Evolutionary conservation across 352 stramenopile genomes (phyloP).

Genomic region (Globisporangium splendens): DNA sequence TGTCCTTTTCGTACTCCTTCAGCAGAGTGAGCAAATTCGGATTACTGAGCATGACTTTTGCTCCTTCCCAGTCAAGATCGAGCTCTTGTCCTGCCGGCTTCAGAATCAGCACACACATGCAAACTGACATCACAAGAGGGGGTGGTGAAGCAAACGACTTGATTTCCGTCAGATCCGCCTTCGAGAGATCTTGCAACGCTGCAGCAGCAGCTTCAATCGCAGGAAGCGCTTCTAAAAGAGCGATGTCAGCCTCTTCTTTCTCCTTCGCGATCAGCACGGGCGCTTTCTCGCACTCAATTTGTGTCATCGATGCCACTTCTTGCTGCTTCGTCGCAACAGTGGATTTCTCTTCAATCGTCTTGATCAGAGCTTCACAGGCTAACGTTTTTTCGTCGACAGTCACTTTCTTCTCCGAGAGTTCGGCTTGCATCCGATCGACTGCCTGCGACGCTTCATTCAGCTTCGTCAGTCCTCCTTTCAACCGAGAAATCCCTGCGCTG

Average conservation of each 20-base stretch:
- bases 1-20: conserved; percentile 96
- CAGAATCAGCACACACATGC: conserved; percentile 89
- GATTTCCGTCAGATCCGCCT: conserved; percentile 94
- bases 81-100: conserved; percentile 91
- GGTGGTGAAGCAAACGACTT: conserved; percentile 95
- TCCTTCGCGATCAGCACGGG: conserved; percentile 89
- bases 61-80: conserved; percentile 91
- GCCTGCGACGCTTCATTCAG: conserved; percentile 91
- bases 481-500: conserved; percentile 82
- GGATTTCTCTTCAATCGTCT: conserved; percentile 93
- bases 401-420: conserved; percentile 93
- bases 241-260: conserved; percentile 92
- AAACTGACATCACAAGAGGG: conserved; percentile 91
- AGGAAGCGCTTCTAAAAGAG: conserved; percentile 90
- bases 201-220: conserved; percentile 91
- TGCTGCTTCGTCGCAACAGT: conserved; percentile 90
- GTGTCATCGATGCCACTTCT: conserved; percentile 86
- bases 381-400: conserved; percentile 95
- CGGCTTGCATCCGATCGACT: conserved; percentile 93
- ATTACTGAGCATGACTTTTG: conserved; percentile 95
- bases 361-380: conserved; percentile 91
- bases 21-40: conserved; percentile 88
- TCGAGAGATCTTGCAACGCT: conserved; percentile 93
- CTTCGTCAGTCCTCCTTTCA: conserved; percentile 92
- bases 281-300: conserved; percentile 89